A percentile compares a stretch with the other conserved stretches of the same genome.
These are phyloP conservation scores for Cyphellophora attinorum DNA, from an alignment of 2,329 filamentous ascomycete genomes.

Conservation along the genomic window DNA sequence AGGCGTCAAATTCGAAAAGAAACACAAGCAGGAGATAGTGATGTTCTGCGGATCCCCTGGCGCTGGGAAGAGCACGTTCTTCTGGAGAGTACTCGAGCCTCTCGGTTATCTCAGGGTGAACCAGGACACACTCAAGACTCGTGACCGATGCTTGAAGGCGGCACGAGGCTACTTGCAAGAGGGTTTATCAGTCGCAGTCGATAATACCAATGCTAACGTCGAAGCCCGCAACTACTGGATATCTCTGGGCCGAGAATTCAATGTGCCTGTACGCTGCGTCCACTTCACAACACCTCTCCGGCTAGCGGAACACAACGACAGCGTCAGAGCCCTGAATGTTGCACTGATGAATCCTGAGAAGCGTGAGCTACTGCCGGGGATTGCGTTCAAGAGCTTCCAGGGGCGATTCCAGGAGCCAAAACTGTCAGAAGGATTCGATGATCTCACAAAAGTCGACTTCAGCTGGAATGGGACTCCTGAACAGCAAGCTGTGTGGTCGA, in stretches of 20 bases:
- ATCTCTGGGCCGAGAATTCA: conserved; percentile 58
- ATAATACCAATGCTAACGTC: conserved; percentile 88
- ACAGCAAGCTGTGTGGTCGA: conserved; percentile 17
- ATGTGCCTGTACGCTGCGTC: conserved; percentile 72
- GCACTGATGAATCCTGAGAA: conserved; percentile 67
- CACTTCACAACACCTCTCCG: conserved; percentile 66
- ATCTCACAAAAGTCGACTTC: conserved; percentile 69
- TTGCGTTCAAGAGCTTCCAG: conserved; percentile 71
- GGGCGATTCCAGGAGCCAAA: conserved; percentile 65
- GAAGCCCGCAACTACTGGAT: conserved; percentile 74
- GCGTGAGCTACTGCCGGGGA: conserved; percentile 59
- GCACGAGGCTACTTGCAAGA: conserved; percentile 56
- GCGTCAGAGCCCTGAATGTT: conserved; percentile 59
- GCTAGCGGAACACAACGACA: conserved; percentile 78
- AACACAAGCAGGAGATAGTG: conserved; percentile 62
- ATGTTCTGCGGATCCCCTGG: conserved; percentile 83
- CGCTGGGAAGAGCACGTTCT: conserved; percentile 87
- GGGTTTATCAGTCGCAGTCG: conserved; percentile 64
- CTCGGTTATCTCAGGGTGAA: conserved; percentile 79
- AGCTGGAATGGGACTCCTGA: conserved; percentile 20
- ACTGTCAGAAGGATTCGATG: conserved; percentile 69
- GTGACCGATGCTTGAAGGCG: conserved; percentile 58
- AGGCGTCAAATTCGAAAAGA: conserved; percentile 41
- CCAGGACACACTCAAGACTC: conserved; percentile 75
- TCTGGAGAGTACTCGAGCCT: conserved; percentile 65